These are phyloP conservation scores for Bassia scoparia DNA, from an alignment of 148 eudicot species.

Conservation along the genomic window DNA sequence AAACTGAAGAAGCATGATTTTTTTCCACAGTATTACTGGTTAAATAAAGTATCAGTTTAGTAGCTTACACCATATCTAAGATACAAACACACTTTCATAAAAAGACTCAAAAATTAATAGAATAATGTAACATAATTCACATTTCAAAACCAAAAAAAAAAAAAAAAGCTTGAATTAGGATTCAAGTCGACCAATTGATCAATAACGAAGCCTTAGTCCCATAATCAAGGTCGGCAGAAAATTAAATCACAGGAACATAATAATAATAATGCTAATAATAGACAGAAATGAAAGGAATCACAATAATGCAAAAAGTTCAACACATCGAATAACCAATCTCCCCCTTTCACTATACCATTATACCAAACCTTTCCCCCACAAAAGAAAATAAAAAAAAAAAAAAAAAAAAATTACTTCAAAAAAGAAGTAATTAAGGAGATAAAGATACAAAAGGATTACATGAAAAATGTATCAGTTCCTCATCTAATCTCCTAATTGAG, in stretches of 20 bases:
- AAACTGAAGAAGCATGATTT: too few species aligned
- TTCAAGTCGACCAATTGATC: background rate
- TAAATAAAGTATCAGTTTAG: background rate
- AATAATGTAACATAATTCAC: background rate
- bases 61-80: background rate
- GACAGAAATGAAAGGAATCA: background rate
- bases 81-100: background rate
- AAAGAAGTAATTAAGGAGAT: slow-evolving; percentile 4
- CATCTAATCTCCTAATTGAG: slow-evolving; percentile 24
- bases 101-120: too few species aligned
- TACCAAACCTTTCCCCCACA: slow-evolving; percentile 28
- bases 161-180: background rate
- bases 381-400: background rate
- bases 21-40: too few species aligned
- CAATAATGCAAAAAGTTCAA: slow-evolving; percentile 3
- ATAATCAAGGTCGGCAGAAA: too few species aligned
- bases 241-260: background rate
- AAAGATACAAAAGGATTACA: background rate
- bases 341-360: slow-evolving; percentile 37
- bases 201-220: background rate
- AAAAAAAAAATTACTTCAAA: background rate
- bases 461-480: slow-evolving; percentile 25
- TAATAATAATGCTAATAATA: background rate
- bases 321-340: slow-evolving; percentile 29
- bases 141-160: background rate